Percentiles rank a stretch among this genome's conserved stretches.
Conservation (phyloP, 176 grass and related monocot genomes). For the Aegilops bicornis region DNA sequence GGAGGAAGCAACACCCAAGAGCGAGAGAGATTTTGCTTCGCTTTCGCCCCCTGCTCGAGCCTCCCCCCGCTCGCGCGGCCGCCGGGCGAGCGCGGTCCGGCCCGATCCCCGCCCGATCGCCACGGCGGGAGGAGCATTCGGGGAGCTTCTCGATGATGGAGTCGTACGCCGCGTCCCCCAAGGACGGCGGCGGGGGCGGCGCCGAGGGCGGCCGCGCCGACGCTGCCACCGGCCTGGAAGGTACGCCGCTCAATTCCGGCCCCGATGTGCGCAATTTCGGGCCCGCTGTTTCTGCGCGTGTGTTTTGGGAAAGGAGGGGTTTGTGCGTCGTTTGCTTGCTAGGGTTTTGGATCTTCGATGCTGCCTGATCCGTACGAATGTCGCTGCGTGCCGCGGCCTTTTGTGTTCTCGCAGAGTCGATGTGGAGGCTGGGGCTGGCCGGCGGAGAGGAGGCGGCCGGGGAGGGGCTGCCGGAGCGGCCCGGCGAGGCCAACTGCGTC, state of each 20-base stretch:
- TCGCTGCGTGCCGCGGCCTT: not conserved
- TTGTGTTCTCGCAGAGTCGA: conserved; percentile 50
- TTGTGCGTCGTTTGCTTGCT: not conserved
- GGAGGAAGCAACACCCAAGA: conserved; percentile 19
- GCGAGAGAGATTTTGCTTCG: not conserved
- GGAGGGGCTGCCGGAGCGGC: conserved; percentile 67
- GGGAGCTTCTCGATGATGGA: conserved; percentile 42
- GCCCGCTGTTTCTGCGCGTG: not conserved
- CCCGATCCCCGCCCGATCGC: conserved; percentile 29
- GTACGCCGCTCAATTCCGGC: conserved; percentile 29
- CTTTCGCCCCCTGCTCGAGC: not conserved
- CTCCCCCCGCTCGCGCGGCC: not conserved
- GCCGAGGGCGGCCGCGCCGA: not conserved
- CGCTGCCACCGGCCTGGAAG: conserved; percentile 61
- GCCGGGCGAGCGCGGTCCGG: not conserved
- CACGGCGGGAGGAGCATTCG: not conserved
- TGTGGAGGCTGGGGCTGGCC: conserved; percentile 75
- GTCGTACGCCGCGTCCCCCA: conserved; percentile 13
- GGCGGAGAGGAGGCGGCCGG: conserved; percentile 3
- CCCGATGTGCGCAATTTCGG: not conserved
- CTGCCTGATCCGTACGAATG: not conserved
- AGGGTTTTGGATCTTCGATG: conserved; percentile 50
- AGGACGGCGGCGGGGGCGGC: conserved; percentile 5
- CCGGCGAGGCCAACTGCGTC: conserved; percentile 72
- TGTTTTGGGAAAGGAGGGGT: not conserved